phyloP scores from a whole-genome alignment of 306 rosid species.

The Leucaena leucocephala region DNA sequence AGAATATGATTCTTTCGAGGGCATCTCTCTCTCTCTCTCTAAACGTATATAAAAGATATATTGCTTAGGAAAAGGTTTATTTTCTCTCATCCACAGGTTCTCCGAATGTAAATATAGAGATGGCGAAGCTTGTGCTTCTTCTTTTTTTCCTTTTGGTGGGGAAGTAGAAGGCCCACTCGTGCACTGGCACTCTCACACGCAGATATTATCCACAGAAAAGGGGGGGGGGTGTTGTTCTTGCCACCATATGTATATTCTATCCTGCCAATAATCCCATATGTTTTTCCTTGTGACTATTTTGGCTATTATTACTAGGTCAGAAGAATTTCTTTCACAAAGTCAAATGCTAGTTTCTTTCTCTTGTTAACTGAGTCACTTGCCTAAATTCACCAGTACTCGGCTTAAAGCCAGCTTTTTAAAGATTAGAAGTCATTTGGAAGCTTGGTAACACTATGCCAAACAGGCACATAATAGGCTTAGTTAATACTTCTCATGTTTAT shows the following conservation, averaged over 20 bases:
- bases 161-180: constrained; percentile 44
- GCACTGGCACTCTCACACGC: constrained; percentile 36
- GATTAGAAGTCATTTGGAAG: too few species aligned
- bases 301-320: constrained; percentile 8
- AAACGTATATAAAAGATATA: constrained; percentile 34
- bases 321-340: constrained; percentile 11
- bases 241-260: constrained; percentile 31
- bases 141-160: constrained; percentile 38
- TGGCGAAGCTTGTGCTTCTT: constrained; percentile 39
- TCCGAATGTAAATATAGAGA: constrained; percentile 14
- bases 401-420: background rate
- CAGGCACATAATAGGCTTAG: too few species aligned
- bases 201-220: background rate
- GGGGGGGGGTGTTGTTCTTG: background rate
- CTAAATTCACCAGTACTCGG: background rate
- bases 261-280: constrained; percentile 27
- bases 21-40: constrained; percentile 50
- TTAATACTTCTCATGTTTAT: too few species aligned
- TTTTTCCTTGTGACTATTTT: constrained; percentile 6
- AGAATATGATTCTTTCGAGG: constrained; percentile 52
- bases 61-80: constrained; percentile 45
- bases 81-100: constrained; percentile 49
- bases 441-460: too few species aligned
- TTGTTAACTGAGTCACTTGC: background rate
- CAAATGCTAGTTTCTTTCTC: background rate